Conservation (phyloP, 2,329 filamentous ascomycete genomes). For the Fusarium subglutinans region DNA sequence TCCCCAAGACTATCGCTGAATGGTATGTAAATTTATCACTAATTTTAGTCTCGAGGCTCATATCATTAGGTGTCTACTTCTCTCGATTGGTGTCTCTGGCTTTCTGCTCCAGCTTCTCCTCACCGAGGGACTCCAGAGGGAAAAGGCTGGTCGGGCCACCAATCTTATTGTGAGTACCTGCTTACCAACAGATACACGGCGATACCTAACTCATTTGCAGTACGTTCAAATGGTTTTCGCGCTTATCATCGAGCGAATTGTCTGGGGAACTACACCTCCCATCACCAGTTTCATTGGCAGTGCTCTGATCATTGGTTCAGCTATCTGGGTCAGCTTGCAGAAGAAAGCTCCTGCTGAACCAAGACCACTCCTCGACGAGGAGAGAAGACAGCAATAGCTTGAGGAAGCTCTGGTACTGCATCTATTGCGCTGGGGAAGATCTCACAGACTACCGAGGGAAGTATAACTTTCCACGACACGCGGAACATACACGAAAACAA, state of each 20-base stretch:
- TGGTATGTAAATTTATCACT: constrained; percentile 29
- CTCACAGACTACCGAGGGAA: too few species aligned
- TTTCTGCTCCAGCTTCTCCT: constrained; percentile 83
- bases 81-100: constrained; percentile 72
- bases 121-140: constrained; percentile 76
- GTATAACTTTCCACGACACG: rapidly evolving
- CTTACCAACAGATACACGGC: too few species aligned
- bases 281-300: constrained; percentile 51
- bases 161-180: constrained; percentile 43
- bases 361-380: constrained; percentile 46
- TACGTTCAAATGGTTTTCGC: constrained; percentile 49
- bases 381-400: constrained; percentile 39
- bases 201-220: constrained; percentile 28
- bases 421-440: rapidly evolving
- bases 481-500: neutral
- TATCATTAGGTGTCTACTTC: constrained; percentile 63
- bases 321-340: constrained; percentile 55
- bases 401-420: rapidly evolving
- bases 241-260: constrained; percentile 51
- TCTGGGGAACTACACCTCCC: constrained; percentile 56
- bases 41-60: neutral
- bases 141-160: constrained; percentile 58
- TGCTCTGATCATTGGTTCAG: constrained; percentile 52
- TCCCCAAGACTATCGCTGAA: constrained; percentile 41
- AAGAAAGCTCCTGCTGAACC: constrained; percentile 46